Evolutionary conservation across 2,329 filamentous ascomycete species (phyloP), one percentile per base, ranked within the genome.

Genomic region (Colletotrichum sp.): DNA sequence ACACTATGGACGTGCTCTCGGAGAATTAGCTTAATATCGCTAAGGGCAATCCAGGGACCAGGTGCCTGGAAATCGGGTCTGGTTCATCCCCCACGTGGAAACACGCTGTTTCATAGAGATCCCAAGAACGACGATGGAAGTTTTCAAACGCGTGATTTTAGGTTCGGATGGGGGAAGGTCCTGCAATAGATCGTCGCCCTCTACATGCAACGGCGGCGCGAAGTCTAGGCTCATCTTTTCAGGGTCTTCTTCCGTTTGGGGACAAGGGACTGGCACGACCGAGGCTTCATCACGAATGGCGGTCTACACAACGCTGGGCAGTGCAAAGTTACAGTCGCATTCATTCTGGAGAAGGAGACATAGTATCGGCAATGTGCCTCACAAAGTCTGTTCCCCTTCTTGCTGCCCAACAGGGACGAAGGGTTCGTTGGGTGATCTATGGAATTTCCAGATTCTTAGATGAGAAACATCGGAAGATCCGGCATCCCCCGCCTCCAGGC

Each of bases 21-120:
- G 73, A 68, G 69, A 73, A 73, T 73, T 75, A 75, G n/a, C 56
- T 72, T 30, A 48, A 67, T 68, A 38, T 71, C 69, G 62, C 62
- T 75, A 64, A 66, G 64, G 62, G 24, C 62, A 32, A 30, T 38
- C 58, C 61, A 66, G 67, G 71, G 43, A 21, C 67, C 48, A 38
- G 48, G 32, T 34, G 48, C 48, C 30, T 43, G 52, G 52, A 30
- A 56, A 26, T 64, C 30, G 28, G 28, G n/a, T n/a, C 52, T 60
- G 52, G 52, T 34, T 38, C 30, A 36, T 38, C n/a, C 26, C 24
- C 52, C 32, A 60, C 52, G 52, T 60, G 66, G 28, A 56, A 68
- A 60, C 32, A 43, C 43, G 24, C 52, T 12, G 32, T 58, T 68
- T 24, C 18, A 15, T 43, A 18, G 32, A 38, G 9, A 60, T 68